Base-by-base conservation (phyloP, 2,329 filamentous ascomycete species). In the Venturia carpophila region DNA sequence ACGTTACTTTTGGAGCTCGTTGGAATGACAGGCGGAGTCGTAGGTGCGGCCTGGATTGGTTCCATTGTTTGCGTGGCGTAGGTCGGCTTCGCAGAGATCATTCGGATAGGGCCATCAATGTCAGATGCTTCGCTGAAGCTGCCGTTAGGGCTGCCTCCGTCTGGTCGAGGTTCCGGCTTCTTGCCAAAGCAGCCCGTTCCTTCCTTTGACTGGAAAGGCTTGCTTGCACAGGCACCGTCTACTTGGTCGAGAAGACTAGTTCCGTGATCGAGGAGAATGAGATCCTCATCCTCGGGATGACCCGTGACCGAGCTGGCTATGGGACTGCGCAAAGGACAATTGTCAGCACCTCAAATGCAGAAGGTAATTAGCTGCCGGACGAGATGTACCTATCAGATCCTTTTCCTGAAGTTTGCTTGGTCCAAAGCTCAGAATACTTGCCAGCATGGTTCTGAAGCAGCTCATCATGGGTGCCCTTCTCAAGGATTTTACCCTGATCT, bases 351-450 rank as follows among this genome's bases (percentile, higher is more conserved):
- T 6, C n/a, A 27, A 21, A 27, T 21, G n/a, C 47, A 27, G n/a
- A 15, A 10, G 24, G 15, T 13, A 5, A 4, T 15, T 52, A 52
- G 11, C 3, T 52, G 3, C 7, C 17, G 11, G 24, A 17, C 17
- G 19, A 34, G 30, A 37, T 27, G n/a, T 58, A 37, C 52, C 52
- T 58, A 10, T 58, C 15, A 58, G 15, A 37, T 27, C 52, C 30
- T 58, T 63, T 66, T 37, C 34, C 47, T 34, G 64, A 24, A 41
- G 65, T 66, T 19, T 96, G 92, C 76, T 92, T 93, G 68, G 87
- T 86, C 92, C 92, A 96, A 86, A 96, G 92, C 67, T 87, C 87
- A 13, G 85, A 84, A 72, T 96, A 96, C 67, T 87, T 85, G 13
- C 91, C 91, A 15, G 90, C 91, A 39, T 85, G 85, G 60, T 83